These are phyloP conservation scores for Phytophthora meadii DNA, from an alignment of 352 stramenopile species.

Conservation along the genomic window DNA sequence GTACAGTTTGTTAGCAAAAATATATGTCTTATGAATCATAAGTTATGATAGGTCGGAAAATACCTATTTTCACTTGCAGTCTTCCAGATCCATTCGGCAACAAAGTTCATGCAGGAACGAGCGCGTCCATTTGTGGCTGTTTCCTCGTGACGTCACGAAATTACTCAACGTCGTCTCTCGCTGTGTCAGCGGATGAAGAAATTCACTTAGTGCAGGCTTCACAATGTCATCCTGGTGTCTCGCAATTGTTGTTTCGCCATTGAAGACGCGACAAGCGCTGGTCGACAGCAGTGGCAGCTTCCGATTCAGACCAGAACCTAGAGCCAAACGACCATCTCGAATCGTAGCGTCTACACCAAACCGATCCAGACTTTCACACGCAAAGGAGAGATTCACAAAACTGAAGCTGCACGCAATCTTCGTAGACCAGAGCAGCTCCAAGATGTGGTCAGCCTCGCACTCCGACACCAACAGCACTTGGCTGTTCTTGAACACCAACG, in stretches of 20 bases:
- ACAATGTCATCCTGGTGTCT: slow-evolving; percentile 21
- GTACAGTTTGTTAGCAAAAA: no score
- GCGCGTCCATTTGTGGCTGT: slow-evolving; percentile 41
- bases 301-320: slow-evolving; percentile 10
- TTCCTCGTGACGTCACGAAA: slow-evolving; percentile 40
- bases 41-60: no score
- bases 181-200: slow-evolving; percentile 22
- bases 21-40: no score
- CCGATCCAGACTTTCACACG: slow-evolving; percentile 22
- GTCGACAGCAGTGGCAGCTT: slow-evolving; percentile 10
- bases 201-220: slow-evolving; percentile 14
- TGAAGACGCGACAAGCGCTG: slow-evolving; percentile 37
- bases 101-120: slow-evolving; percentile 53
- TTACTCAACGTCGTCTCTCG: slow-evolving; percentile 35
- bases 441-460: slow-evolving; percentile 47
- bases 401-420: slow-evolving; percentile 18
- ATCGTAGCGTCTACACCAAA: background rate
- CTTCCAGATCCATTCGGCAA: slow-evolving; percentile 48
- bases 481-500: slow-evolving; percentile 52
- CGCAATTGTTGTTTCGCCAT: slow-evolving; percentile 44
- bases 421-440: slow-evolving; percentile 39
- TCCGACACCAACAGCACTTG: slow-evolving; percentile 49
- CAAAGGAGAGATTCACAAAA: slow-evolving; percentile 40
- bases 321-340: slow-evolving; percentile 8
- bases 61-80: slow-evolving; percentile 12